Evolutionary conservation across 192 early-diverging fungal species (phyloP), one percentile per base, ranked within the genome.

Genomic region (Linnemannia schmuckeri): DNA sequence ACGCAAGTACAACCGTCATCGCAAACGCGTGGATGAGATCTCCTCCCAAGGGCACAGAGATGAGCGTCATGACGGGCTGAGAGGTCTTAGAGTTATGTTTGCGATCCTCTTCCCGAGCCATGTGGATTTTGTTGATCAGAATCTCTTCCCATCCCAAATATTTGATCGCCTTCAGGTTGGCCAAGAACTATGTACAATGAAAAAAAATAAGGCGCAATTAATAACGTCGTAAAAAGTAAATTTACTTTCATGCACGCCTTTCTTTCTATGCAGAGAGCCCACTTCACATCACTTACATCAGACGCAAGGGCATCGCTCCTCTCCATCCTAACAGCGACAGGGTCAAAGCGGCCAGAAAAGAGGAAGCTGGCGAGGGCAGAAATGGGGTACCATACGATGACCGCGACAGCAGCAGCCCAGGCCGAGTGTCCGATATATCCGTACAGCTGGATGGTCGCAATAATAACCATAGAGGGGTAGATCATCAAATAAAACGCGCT

Each of bases 291-390:
- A 63, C 84, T 55, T 78, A 87, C 85, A 74, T 87, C 85, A 20
- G 85, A 73, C 17, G 81, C 75, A 33, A 87, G 79, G 30, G 85
- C 85, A 49, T 77, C 78, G 41, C 85, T 87, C 15, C 66, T 70
- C 10, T 87, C 85, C 76, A 81, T 74, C 68, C 78, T 81, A 9
- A 66, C 49, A 17, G 79, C 66, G 4, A 47, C 80, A 24, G 79
- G 79, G 47, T 87, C 85, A 42, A 87, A 87, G 2, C 85, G 79
- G 27, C 85, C 85, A 38, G 85, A 87, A 52, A 87, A 87, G 27
- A 87, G 76, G 55, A 81, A 87, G n/a, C 85, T 87, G n/a, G 79
- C 85, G 22, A 87, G 37, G 35, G 85, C 85, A 17, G 85, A 87
- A 35, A 87, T 87, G 2, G 85, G 85, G 55, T 87, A 87, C 85